These are phyloP conservation scores for Trichosanthes truncata DNA, from an alignment of 306 rosid genomes.

Conservation along the genomic window DNA sequence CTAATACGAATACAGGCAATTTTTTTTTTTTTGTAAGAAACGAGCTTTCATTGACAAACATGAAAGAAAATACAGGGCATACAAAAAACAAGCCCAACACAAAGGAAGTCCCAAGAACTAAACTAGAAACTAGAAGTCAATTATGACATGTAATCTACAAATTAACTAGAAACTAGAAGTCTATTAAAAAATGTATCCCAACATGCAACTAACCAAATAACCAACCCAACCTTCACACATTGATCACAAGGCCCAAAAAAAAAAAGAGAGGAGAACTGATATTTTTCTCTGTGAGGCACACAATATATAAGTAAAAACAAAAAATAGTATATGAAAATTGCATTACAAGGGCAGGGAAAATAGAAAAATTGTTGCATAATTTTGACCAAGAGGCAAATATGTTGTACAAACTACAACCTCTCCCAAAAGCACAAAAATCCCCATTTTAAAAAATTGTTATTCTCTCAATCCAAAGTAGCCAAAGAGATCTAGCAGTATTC, in stretches of 20 bases:
- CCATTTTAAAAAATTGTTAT: background rate
- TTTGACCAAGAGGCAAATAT: background rate
- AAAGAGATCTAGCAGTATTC: background rate
- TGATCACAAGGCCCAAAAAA: background rate
- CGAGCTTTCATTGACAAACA: too few relatives aligned
- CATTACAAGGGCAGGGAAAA: background rate
- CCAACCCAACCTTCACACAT: background rate
- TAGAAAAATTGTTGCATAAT: background rate
- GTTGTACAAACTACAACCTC: background rate
- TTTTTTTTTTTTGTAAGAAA: too few relatives aligned
- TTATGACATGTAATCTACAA: background rate
- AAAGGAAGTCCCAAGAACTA: too few relatives aligned
- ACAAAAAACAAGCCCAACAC: too few relatives aligned
- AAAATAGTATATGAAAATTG: background rate
- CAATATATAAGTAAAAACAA: background rate
- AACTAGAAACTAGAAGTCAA: too few relatives aligned
- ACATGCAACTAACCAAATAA: background rate
- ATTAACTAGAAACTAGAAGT: background rate
- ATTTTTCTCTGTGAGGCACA: background rate
- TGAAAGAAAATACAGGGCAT: too few relatives aligned
- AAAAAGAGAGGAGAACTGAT: background rate
- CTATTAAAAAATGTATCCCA: background rate
- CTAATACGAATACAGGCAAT: background rate
- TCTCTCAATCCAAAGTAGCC: background rate
- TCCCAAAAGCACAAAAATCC: background rate